phyloP scores from a whole-genome alignment of 371 early-diverging fungal genomes.

The Mucor mucedo region DNA sequence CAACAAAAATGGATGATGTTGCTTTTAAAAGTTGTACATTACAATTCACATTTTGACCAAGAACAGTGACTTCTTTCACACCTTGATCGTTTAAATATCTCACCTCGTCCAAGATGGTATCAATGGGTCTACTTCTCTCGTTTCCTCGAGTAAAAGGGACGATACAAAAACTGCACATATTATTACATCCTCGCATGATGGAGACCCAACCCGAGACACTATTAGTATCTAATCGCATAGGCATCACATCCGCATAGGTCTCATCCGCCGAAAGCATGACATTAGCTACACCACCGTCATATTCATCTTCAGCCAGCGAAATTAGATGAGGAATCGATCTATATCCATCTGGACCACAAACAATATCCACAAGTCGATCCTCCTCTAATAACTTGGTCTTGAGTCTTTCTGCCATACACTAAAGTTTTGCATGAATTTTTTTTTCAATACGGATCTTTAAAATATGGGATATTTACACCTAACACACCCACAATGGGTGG shows the following conservation, averaged over 20 bases:
- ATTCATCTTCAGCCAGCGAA: conserved; percentile 65
- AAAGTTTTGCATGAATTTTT: conserved; percentile 1
- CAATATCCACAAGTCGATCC: conserved; percentile 78
- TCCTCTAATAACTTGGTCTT: conserved; percentile 75
- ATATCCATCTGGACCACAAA: conserved; percentile 85
- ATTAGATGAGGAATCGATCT: conserved; percentile 77
- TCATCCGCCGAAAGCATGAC: conserved; percentile 86
- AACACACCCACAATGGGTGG: conserved; percentile 80
- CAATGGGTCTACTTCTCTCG: conserved; percentile 77
- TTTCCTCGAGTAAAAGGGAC: conserved; percentile 77
- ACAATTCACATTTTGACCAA: conserved; percentile 87
- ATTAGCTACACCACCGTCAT: conserved; percentile 73
- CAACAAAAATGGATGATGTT: no score
- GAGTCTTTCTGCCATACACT: conserved; percentile 79
- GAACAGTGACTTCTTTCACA: conserved; percentile 75
- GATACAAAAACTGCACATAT: conserved; percentile 85
- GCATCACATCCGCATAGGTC: conserved; percentile 84
- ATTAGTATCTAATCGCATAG: conserved; percentile 68
- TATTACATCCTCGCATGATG: conserved; percentile 85
- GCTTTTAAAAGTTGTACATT: conserved; percentile 4
- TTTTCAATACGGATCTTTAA: neutral
- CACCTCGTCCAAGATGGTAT: conserved; percentile 74
- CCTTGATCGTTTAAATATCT: conserved; percentile 69
- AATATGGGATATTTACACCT: conserved; percentile 52
- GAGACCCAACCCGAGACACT: conserved; percentile 71